These are phyloP conservation scores for Penicillium sp. DNA, from an alignment of 2,329 filamentous ascomycete species.

Conservation along the genomic window DNA sequence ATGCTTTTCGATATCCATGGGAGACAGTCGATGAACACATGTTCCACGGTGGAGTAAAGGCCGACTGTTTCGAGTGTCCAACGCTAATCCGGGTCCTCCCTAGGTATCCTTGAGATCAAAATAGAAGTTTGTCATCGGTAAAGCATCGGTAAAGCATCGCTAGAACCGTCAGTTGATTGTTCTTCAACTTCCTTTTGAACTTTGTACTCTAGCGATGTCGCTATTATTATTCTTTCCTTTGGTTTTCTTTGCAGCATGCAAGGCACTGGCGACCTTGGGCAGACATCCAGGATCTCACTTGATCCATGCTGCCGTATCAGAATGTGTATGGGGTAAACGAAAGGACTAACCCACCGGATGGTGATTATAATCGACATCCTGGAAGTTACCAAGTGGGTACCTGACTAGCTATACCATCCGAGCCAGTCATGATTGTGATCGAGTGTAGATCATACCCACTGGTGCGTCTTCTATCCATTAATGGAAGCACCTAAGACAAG, in stretches of 20 bases:
- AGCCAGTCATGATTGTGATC: conserved; percentile 2
- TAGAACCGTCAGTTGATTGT: neutral
- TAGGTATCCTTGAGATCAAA: neutral
- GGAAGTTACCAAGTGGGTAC: conserved; percentile 4
- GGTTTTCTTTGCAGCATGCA: neutral
- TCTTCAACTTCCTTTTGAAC: neutral
- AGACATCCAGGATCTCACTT: neutral
- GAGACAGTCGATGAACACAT: neutral
- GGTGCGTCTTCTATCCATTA: neutral
- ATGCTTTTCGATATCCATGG: neutral
- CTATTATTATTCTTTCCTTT: neutral
- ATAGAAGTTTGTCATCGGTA: neutral
- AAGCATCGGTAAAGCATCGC: neutral
- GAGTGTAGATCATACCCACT: conserved; percentile 11
- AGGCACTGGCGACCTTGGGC: neutral
- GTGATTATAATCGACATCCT: conserved; percentile 10
- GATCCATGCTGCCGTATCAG: neutral
- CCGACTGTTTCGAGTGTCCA: neutral
- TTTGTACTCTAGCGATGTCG: neutral
- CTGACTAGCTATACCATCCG: neutral
- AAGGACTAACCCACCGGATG: conserved; percentile 1
- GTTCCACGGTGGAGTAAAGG: conserved; percentile 8
- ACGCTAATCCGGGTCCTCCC: neutral
- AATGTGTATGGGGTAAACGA: conserved; percentile 11
- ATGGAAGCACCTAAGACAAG: neutral